These are phyloP conservation scores for Claviceps pazoutovae DNA, from an alignment of 2,329 filamentous ascomycete genomes.

Conservation along the genomic window DNA sequence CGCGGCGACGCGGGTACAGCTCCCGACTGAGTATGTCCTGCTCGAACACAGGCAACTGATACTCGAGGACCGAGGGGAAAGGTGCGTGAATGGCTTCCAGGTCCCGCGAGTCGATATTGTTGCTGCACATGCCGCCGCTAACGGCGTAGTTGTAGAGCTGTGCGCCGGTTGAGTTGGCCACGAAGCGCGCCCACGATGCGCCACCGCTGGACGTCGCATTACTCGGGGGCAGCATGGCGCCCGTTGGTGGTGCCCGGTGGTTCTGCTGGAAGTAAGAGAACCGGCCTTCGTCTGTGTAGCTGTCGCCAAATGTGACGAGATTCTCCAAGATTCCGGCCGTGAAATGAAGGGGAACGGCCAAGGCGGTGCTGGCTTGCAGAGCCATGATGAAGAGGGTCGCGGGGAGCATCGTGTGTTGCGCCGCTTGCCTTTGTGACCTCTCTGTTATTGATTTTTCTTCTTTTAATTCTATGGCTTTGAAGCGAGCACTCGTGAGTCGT, in stretches of 20 bases:
- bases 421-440: not conserved
- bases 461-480: not conserved
- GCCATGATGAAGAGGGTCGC: not conserved
- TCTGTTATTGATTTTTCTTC: no score
- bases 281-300: constrained; percentile 61
- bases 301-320: constrained; percentile 59
- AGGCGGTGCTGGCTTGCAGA: not conserved
- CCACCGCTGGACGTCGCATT: constrained; percentile 50
- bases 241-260: constrained; percentile 48
- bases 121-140: constrained; percentile 57
- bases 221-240: constrained; percentile 29
- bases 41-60: constrained; percentile 44
- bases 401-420: not conserved
- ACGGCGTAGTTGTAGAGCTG: constrained; percentile 58
- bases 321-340: constrained; percentile 22
- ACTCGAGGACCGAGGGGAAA: constrained; percentile 50
- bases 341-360: not conserved
- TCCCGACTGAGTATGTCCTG: constrained; percentile 30
- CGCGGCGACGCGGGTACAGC: constrained; percentile 26
- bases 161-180: constrained; percentile 42
- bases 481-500: no score
- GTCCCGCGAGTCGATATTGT: constrained; percentile 46
- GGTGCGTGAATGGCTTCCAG: constrained; percentile 25
- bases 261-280: constrained; percentile 49
- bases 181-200: constrained; percentile 54